A percentile compares a stretch with the other conserved stretches of the same genome.
Evolutionary conservation across 352 stramenopile genomes (phyloP).

Genomic region (Phytophthora niederhauseri): DNA sequence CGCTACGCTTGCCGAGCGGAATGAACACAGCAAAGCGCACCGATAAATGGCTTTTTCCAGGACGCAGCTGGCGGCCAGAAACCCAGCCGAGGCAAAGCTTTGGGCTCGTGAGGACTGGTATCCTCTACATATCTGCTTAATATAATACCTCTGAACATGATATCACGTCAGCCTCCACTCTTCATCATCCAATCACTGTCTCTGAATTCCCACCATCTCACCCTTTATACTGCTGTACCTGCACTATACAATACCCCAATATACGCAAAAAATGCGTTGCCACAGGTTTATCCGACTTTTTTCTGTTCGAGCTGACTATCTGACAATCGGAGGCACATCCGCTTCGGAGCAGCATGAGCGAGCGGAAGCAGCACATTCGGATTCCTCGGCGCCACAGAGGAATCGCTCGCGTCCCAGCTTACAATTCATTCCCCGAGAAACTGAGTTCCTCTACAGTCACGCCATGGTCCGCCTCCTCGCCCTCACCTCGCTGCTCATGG

Average conservation of each 20-base stretch:
- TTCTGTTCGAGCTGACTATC: slow-evolving; percentile 30
- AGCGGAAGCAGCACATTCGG: slow-evolving; percentile 10
- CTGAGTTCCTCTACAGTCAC: background rate
- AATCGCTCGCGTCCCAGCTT: background rate
- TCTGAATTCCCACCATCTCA: background rate
- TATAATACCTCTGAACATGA: background rate
- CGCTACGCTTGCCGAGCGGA: background rate
- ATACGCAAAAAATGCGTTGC: background rate
- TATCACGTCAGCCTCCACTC: background rate
- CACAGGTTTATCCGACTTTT: slow-evolving; percentile 2
- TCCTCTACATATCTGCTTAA: background rate
- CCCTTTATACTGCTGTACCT: background rate
- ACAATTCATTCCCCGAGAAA: background rate
- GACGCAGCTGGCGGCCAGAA: slow-evolving; percentile 20
- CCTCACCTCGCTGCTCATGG: slow-evolving; percentile 24
- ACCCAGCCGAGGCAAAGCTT: slow-evolving; percentile 17
- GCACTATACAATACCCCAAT: background rate
- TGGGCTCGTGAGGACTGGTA: background rate
- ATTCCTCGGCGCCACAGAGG: slow-evolving; percentile 5
- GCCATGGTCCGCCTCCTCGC: slow-evolving; percentile 30
- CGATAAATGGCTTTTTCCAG: slow-evolving; percentile 20
- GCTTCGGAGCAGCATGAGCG: slow-evolving; percentile 10
- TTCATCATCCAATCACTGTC: background rate
- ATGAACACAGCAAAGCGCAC: slow-evolving; percentile 6
- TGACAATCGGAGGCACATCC: slow-evolving; percentile 8